Base-by-base conservation (phyloP, 345 rosid species). In the Euphorbia pulcherrima region DNA sequence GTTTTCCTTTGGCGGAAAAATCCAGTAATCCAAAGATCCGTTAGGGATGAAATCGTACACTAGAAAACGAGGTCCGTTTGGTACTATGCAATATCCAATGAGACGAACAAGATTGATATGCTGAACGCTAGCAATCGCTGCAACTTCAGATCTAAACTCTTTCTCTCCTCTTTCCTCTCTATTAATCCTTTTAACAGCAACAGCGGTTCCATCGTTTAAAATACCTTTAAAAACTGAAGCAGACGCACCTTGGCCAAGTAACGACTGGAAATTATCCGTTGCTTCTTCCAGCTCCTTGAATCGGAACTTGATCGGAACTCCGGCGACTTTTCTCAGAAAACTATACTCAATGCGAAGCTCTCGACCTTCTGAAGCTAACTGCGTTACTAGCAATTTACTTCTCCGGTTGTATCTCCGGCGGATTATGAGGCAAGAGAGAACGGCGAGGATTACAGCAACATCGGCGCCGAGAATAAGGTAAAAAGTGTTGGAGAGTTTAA, bases 281-380 rank as follows among this genome's bases (percentile, higher is more conserved):
- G 97, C 98, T 59, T 87, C 91, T 69, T 88, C 98, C 0, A 92
- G 79, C 70, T 92, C 97, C 40, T 75, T 83, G 73, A 65, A 73
- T 41, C 79, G 75, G 74, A 88, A 92, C 61, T 79, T 88, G 1
- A 75, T 88, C 0, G 98, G 97, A 12, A 90, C 81, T 5, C 95
- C 95, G 0, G 98, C 95, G 23, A 92, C 95, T 81, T 87, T 88
- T 64, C 98, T 65, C 0, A 92, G 76, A 59, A 92, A 90, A 69
- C 95, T 92, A 72, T 88, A 92, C 66, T 92, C 97, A 20, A 86
- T 80, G 35, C 87, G 79, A 14, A 90, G 89, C 87, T 90, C 98
- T 30, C 69, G 68, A 17, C 92, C 91, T 80, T 87, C 90, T 0
- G 91, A 77, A 21, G 35, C 76, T 51, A 81, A 47, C 40, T 74